Base-by-base conservation (phyloP, 1,139 yeast genomes). In the Nakaseomyces glabratus region DNA sequence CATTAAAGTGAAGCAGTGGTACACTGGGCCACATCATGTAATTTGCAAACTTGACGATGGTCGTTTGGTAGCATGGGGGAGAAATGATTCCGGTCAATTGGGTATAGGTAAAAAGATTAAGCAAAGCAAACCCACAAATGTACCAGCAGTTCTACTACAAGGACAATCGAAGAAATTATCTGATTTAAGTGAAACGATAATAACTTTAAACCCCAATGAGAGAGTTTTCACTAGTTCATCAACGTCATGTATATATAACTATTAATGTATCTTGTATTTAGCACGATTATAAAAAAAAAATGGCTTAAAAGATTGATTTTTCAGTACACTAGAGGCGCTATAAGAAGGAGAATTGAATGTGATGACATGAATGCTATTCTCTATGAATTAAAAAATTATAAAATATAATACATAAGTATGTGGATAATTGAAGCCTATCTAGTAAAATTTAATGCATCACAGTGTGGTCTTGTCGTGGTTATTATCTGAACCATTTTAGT, bases 31-130 rank as follows among this genome's bases (percentile, higher is more conserved):
- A 12, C 74, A 76, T 39, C 96, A 88, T 51, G 65, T 68, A 1
- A 67, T 79, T 32, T 72, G 80, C 7, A 73, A 76, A 3, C 62
- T 84, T 43, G 60, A 66, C 28, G 76, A 76, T 35, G 68, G 68
- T 31, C 90, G 82, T 50, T 80, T 85, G 14, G 57, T 81, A 31
- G 70, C 66, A 3, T 84, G 94, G 82, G 98, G 98, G 13, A 79
- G 76, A 30, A 88, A 86, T 54, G 81, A 76, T 48, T 64, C 47
- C 46, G 94, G 93, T 15, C 95, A 88, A 60, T 67, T 82, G 33
- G 96, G 94, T 13, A 85, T 77, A 49, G 94, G 95, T 15, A 81
- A 78, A 51, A 63, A 68, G 24, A 68, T 69, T 40, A 78, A 79
- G 53, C 58, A 68, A 11, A 62, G 76, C 22, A 68, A 66, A 45